Base-by-base conservation (phyloP, 352 stramenopile species). In the Globisporangium recalcitrans region DNA sequence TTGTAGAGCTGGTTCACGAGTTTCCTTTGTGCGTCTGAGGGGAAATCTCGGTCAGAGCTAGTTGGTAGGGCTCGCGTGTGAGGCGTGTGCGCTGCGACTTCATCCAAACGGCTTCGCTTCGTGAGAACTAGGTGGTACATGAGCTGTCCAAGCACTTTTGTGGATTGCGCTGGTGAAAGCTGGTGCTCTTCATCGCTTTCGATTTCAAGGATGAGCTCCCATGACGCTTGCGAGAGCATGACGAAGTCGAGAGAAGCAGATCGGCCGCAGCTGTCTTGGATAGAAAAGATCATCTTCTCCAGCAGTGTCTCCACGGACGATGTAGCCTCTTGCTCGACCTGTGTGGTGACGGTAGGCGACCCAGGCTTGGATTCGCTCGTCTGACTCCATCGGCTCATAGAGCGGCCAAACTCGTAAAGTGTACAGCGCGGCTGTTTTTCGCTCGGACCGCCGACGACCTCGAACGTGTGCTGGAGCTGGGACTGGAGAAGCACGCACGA, bases 1-100 rank as follows among this genome's bases (percentile, higher is more conserved):
- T 88, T 87, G 69, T 90, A 90, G 44, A 85, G 61, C 29, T 69
- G 62, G 58, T 88, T 90, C 73, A 87, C 78, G 22, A 87, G 62
- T 42, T 83, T 88, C 8, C 69, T 66, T 48, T 86, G 57, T 2
- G 67, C 68, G 44, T 82, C 75, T 0, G 65, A 52, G 3, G 74
- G 76, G 21, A 75, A 70, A 1, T 55, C 27, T 13, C 19, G 38
- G 4, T 58, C 34, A 7, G 21, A 38, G 21, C 6, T 52, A 16
- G 24, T 13, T 29, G 36, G 3, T 6, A 53, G 11, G 63, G 57
- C 7, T 26, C 21, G 27, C 7, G 44, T 3, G 6, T 16, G 22
- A 34, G 8, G n/a, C 3, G 21, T 4, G 21, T 29, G 36, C 3
- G 26, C n/a, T 31, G 14, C n/a, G 5, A 21, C 9, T 27, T 68